phyloP scores from a whole-genome alignment of 2,329 filamentous ascomycete species.

The Nakataea oryzae region DNA sequence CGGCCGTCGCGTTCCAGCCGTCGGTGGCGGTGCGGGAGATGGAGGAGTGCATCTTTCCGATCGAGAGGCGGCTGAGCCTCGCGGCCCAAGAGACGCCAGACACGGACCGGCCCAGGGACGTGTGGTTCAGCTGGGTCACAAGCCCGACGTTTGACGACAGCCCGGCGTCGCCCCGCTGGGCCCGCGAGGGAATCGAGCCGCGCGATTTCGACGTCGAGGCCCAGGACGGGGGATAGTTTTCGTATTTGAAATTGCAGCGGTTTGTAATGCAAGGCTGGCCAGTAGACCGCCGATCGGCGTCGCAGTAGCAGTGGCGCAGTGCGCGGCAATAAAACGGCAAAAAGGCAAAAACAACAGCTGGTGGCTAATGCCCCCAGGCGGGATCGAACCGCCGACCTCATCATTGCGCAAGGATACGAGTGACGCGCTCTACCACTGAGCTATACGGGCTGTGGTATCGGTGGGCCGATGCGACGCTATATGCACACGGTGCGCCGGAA shows the following conservation, averaged over 20 bases:
- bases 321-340: neutral
- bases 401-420: constrained; percentile 6
- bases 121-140: neutral
- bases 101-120: no score
- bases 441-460: neutral
- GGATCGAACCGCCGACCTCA: constrained; percentile 11
- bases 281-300: no score
- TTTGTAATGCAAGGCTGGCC: no score
- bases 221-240: no score
- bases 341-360: neutral
- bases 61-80: no score
- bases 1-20: no score
- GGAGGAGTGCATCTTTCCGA: no score
- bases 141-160: neutral
- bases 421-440: constrained; percentile 2
- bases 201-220: neutral
- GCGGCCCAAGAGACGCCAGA: no score
- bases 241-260: no score
- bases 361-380: constrained; percentile 5
- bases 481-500: neutral
- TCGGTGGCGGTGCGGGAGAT: no score
- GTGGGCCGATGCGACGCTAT: neutral
- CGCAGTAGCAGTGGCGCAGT: no score
- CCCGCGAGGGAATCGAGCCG: no score
- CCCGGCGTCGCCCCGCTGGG: neutral